Base-by-base conservation (phyloP, 1,284 basidiomycete species). In the Leccinum cinnamomeum region DNA sequence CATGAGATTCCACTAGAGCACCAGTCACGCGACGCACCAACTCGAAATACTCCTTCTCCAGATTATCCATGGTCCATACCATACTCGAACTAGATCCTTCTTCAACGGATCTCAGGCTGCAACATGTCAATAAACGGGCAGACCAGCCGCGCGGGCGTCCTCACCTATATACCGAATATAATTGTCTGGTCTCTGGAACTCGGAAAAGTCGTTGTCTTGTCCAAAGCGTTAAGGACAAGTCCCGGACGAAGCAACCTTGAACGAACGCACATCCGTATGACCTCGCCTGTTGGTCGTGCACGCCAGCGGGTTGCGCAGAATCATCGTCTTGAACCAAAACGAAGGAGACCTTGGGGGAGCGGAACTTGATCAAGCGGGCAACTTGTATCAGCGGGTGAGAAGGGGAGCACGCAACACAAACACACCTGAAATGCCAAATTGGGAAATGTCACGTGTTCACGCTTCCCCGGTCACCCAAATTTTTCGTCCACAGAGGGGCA, bases 31-130 rank as follows among this genome's bases (percentile, higher is more conserved):
- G n/a, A 75, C 87, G 67, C 63, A 96, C 95, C 75, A 99, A 78
- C 70, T 96, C 92, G 72, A 98, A 99, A 94, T 95, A 99, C 76
- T 99, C 97, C 80, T 99, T 99, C 80, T 99, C 97, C 64, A 99
- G 78, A 63, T 94, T 87, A 78, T 99, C 97, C 87, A 99, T 95
- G 69, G 72, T 99, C 97, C 96, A 99, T 99, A 75, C 99, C 97
- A 81, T 99, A 99, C 76, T 99, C 97, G 54, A 98, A 11, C 91
- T 33, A 98, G 85, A 66, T 99, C 97, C 59, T 86, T 88, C 75
- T 99, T 97, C 67, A 97, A 82, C 0, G 97, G 97, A 72, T 98
- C 97, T 28, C 28, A 28, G 28, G 28, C 28, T 95, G 69, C 33
- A 18, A 48, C 20, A 44, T 6, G 41, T 75, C 61, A 65, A 60